Conservation (phyloP, 441 rosid genomes). For the Populus tomentosa region DNA sequence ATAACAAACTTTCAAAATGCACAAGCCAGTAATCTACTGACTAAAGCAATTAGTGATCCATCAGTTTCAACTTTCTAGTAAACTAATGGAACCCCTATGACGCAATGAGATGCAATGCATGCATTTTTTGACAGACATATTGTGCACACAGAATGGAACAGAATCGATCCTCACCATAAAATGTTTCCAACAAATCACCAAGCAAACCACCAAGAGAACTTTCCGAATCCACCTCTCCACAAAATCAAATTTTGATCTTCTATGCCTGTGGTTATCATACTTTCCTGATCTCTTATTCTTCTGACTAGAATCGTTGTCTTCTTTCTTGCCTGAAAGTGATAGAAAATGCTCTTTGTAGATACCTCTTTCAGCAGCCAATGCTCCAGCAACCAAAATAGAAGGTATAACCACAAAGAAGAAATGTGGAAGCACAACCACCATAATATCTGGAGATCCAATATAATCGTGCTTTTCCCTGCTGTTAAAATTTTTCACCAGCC, state of each 20-base stretch:
- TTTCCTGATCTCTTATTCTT: slow-evolving; percentile 29
- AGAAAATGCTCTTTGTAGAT: slow-evolving; percentile 48
- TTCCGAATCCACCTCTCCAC: slow-evolving; percentile 49
- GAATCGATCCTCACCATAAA: slow-evolving; percentile 42
- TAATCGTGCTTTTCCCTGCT: slow-evolving; percentile 35
- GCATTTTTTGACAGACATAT: background rate
- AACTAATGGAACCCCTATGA: background rate
- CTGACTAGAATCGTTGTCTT: slow-evolving; percentile 38
- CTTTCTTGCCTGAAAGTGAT: slow-evolving; percentile 58
- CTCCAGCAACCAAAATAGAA: slow-evolving; percentile 41
- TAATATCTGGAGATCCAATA: slow-evolving; percentile 73
- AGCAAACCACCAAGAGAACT: slow-evolving; percentile 48
- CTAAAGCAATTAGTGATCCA: background rate
- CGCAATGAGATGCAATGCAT: background rate
- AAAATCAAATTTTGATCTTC: slow-evolving; percentile 26
- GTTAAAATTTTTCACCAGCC: slow-evolving; percentile 47
- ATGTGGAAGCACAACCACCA: slow-evolving; percentile 87
- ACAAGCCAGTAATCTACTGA: background rate
- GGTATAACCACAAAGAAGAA: slow-evolving; percentile 63
- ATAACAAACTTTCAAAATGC: background rate
- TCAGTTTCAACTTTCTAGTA: background rate
- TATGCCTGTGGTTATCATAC: slow-evolving; percentile 20
- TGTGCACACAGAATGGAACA: background rate
- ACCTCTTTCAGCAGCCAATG: slow-evolving; percentile 69
- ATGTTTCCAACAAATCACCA: slow-evolving; percentile 75